Percentiles rank a stretch among this genome's conserved stretches.
These are phyloP conservation scores for Pseudocercospora eumusae DNA, from an alignment of 2,329 filamentous ascomycete genomes.

Conservation along the genomic window DNA sequence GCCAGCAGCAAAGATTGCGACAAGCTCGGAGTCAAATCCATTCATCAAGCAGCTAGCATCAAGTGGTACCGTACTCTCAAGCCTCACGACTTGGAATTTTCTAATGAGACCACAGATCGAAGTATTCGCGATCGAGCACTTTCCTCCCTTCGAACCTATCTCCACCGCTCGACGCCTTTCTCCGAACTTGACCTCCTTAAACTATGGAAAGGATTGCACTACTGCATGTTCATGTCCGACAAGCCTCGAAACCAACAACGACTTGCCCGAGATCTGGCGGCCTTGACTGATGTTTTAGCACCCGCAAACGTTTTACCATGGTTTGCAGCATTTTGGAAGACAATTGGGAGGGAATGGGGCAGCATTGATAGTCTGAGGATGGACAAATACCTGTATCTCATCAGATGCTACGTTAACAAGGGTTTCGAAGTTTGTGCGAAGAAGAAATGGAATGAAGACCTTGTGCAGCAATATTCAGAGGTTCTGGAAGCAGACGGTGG, in stretches of 20 bases:
- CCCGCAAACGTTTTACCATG: constrained; percentile 45
- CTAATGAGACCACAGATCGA: constrained; percentile 28
- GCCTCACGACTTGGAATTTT: constrained; percentile 7
- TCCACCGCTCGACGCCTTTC: constrained; percentile 65
- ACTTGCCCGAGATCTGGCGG: constrained; percentile 75
- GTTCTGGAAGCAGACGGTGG: constrained; percentile 48
- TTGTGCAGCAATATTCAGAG: constrained; percentile 48
- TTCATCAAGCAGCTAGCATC: constrained; percentile 84
- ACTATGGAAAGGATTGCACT: constrained; percentile 94
- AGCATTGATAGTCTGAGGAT: constrained; percentile 59
- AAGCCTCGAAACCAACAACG: constrained; percentile 83
- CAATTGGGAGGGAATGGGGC: constrained; percentile 54
- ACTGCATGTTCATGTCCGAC: constrained; percentile 87
- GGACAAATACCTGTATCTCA: constrained; percentile 89
- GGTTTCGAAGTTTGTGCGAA: constrained; percentile 57
- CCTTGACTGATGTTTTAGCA: constrained; percentile 61
- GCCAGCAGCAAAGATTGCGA: constrained; percentile 21
- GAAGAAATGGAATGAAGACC: constrained; percentile 36
- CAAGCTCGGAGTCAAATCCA: constrained; percentile 40
- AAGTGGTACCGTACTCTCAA: constrained; percentile 61
- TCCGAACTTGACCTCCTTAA: constrained; percentile 73
- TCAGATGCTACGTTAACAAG: constrained; percentile 75
- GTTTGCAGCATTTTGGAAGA: constrained; percentile 54
- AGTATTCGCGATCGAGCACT: constrained; percentile 54
- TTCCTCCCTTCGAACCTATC: constrained; percentile 73